Evolutionary conservation across 2,329 filamentous ascomycete genomes (phyloP).

Genomic region (Fusarium anthophilum): DNA sequence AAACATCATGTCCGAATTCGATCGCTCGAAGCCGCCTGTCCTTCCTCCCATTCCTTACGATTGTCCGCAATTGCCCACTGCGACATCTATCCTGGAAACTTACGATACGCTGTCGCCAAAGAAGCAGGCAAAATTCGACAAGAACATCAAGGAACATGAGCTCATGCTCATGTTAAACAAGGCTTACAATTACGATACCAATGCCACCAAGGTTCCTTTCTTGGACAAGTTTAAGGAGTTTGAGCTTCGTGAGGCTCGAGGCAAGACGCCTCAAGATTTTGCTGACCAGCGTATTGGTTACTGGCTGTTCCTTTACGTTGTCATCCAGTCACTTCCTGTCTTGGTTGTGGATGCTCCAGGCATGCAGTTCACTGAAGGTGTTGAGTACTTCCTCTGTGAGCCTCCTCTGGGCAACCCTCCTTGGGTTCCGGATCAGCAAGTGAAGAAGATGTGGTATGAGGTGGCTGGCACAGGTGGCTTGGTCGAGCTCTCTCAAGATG

Average conservation of each 20-base stretch:
- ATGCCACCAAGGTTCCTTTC: slow-evolving; percentile 67
- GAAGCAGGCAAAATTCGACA: slow-evolving; percentile 77
- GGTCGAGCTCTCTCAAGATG: slow-evolving; percentile 68
- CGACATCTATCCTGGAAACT: slow-evolving; percentile 72
- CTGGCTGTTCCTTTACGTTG: slow-evolving; percentile 84
- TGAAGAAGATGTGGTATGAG: slow-evolving; percentile 78
- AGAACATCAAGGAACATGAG: slow-evolving; percentile 81
- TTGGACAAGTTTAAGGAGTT: slow-evolving; percentile 75
- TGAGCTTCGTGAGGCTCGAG: slow-evolving; percentile 73
- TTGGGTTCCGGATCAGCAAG: slow-evolving; percentile 73
- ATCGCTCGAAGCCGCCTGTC: slow-evolving; percentile 87
- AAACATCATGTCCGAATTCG: slow-evolving; percentile 85
- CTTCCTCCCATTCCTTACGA: slow-evolving; percentile 93
- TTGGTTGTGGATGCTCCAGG: slow-evolving; percentile 79
- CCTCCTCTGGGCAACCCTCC: slow-evolving; percentile 76
- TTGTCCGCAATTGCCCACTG: slow-evolving; percentile 77
- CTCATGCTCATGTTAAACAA: slow-evolving; percentile 79
- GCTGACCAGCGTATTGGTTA: slow-evolving; percentile 77
- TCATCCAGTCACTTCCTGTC: slow-evolving; percentile 81
- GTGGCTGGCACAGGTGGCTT: slow-evolving; percentile 70
- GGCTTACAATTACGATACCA: slow-evolving; percentile 81
- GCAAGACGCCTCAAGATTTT: slow-evolving; percentile 72
- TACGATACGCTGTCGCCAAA: slow-evolving; percentile 73
- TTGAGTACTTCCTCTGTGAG: slow-evolving; percentile 85
- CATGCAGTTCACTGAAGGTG: slow-evolving; percentile 72